These are phyloP conservation scores for Euphorbia tirucalli DNA, from an alignment of 345 rosid species.

Conservation along the genomic window DNA sequence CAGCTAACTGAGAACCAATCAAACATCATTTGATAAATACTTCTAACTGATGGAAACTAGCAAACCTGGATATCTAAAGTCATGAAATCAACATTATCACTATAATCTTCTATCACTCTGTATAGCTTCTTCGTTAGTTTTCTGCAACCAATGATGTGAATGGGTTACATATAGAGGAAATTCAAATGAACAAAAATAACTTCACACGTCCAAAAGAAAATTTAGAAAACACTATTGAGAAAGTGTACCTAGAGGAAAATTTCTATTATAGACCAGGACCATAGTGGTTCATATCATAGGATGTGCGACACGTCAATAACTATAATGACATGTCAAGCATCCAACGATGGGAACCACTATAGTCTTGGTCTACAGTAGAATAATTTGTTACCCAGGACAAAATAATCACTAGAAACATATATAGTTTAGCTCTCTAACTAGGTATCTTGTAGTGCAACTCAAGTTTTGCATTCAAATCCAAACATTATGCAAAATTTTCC, in stretches of 20 bases:
- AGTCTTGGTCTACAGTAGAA: too few relatives aligned
- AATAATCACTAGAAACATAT: not conserved
- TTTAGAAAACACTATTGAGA: too few relatives aligned
- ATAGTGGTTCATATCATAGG: too few relatives aligned
- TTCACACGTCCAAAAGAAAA: not conserved
- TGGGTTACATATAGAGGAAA: not conserved
- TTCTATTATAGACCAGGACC: too few relatives aligned
- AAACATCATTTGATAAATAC: not conserved
- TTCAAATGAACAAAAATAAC: not conserved
- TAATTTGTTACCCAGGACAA: not conserved
- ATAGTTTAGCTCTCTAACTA: not conserved
- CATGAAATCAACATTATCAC: conserved; percentile 70
- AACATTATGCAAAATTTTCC: not conserved
- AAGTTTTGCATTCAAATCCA: not conserved
- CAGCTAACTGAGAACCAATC: conserved; percentile 2
- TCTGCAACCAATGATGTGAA: conserved; percentile 41
- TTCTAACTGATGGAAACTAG: not conserved
- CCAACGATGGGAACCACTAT: too few relatives aligned
- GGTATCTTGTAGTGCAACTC: not conserved
- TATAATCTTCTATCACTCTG: conserved; percentile 58
- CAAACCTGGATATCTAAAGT: conserved; percentile 87
- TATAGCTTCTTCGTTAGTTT: conserved; percentile 81
- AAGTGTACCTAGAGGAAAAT: too few relatives aligned
- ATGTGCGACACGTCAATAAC: too few relatives aligned
- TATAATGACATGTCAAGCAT: too few relatives aligned